Evolutionary conservation across 1,139 yeast species (phyloP), one percentile per base, ranked within the genome.

Genomic region (Sporopachydermia cereana): DNA sequence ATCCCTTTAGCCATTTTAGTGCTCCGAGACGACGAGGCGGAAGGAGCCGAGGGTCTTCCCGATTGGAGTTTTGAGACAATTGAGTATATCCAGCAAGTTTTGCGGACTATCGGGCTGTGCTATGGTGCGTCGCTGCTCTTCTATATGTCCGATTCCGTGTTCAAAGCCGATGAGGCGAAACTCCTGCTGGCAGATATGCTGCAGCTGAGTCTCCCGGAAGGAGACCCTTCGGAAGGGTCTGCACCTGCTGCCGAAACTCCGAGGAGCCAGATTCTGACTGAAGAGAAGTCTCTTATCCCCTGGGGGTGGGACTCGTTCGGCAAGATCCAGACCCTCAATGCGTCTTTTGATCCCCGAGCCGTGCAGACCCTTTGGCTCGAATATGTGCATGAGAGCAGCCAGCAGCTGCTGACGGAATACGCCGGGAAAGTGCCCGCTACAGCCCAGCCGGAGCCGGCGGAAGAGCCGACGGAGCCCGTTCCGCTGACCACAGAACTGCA

Each of bases 271-370:
- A 7, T 7, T 5, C 20, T 20, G 7, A 34, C 39, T 20, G 22
- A 20, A 16, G 12, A 34, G 18, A 34, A 34, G 22, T 12, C 39
- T 20, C 18, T 34, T 34, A 34, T 34, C 18, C 79, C 81, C 0
- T 47, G 51, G 9, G 74, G 72, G 0, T 64, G 71, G 62, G 86
- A 79, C 50, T 61, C 76, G 2, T 65, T 71, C 67, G 63, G 65
- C 21, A 72, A 75, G 50, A 76, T 79, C 22, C 53, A 61, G 16
- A 62, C 77, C 0, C 52, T 76, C 24, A 68, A 72, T 45, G 9
- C 39, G 5, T 7, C 20, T 7, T 34, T 34, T 34, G n/a, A 34
- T n/a, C 17, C 20, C 17, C 9, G 20, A 7, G 39, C 9, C 20
- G 5, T 34, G 9, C 39, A 34, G 39, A 5, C 12, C 12, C 5